Evolutionary conservation across 257 asterid species (phyloP), one percentile per base, ranked within the genome.

Genomic region (Orobanche coerulescens): DNA sequence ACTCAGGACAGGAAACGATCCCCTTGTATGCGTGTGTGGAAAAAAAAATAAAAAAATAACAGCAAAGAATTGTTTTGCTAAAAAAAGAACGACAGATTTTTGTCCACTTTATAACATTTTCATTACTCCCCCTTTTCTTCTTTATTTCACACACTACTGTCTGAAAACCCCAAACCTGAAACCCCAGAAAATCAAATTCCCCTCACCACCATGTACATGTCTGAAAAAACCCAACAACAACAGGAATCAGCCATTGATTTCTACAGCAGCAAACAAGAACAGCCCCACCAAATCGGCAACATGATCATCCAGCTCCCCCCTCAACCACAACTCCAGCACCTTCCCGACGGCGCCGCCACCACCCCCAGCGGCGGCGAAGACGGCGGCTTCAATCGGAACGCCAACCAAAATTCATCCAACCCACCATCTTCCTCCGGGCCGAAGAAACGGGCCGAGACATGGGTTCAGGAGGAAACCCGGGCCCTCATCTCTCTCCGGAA

Each of bases 381-480:
- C 49, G 20, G 59, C 62, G 19, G 8, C 36, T 2, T 2, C 36
- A 30, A 30, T 7, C 36, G 7, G 36, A 30, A 20, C 50, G 23
- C 50, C 50, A 43, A 14, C 9, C 50, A 43, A 16, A 43, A 61
- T 36, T 43, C 71, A 1, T 36, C 69, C 13, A 36, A 26, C 64
- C 58, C 57, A 28, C 13, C 74, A 34, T 63, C 73, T 16, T 68
- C 78, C 14, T 63, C 81, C 0, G 86, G 77, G 43, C 76, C 95
- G 1, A 90, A 90, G 80, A 90, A 87, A 48, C 73, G 97, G 59
- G 96, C 94, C 9, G 98, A 88, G 73, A 85, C 96, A 11, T 90
- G 97, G 97, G 86, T 72, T 19, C 95, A 77, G 39, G 96, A 87
- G 13, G 97, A 90, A 60, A 90, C 95, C 3, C 74, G 90, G 30